Evolutionary conservation across 2,329 filamentous ascomycete genomes (phyloP), one percentile per base, ranked within the genome.

Genomic region (Colletotrichum truncatum): DNA sequence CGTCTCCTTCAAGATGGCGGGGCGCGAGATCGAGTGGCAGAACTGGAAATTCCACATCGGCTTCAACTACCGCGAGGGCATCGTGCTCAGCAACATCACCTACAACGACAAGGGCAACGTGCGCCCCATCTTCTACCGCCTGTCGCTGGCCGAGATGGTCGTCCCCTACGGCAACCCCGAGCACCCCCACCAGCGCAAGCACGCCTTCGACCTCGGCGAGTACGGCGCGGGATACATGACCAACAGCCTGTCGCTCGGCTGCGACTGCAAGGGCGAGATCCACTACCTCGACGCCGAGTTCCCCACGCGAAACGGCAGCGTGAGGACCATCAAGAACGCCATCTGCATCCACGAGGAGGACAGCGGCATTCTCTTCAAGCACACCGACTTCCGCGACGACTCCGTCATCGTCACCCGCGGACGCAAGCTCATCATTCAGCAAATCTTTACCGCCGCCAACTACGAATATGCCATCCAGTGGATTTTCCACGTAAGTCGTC

Each of bases 261-360:
- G 92, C 72, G 92, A 95, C 78, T 97, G 93, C 85, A 96, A 97
- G 78, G 93, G 93, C 12, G 88, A 90, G 0, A 97, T 98, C 72
- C 92, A 96, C 77, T 98, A 98, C 76, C 89, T 98, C 77, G 93
- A 97, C 72, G 93, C 93, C 3, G 87, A 91, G 10, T 96, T 97
- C 74, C 91, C 94, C 39, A 93, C 93, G 64, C 86, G 89, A 12
- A 87, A 89, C 4, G 94, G 94, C 23, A 86, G 87, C n/a, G 83
- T 92, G 26, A 89, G 89, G 4, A 91, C 89, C 1, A 93, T 97
- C 81, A 95, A 97, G 83, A 97, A 97, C 74, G 94, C 94, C 36
- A 91, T 98, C 70, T 98, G 94, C 77, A 94, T 98, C 69, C 94
- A 98, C 78, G 94, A 98, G 77, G 94, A 98, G 80, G 94, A 98